phyloP scores from a whole-genome alignment of 805 yeast species.

The Kodamaea leandrae region DNA sequence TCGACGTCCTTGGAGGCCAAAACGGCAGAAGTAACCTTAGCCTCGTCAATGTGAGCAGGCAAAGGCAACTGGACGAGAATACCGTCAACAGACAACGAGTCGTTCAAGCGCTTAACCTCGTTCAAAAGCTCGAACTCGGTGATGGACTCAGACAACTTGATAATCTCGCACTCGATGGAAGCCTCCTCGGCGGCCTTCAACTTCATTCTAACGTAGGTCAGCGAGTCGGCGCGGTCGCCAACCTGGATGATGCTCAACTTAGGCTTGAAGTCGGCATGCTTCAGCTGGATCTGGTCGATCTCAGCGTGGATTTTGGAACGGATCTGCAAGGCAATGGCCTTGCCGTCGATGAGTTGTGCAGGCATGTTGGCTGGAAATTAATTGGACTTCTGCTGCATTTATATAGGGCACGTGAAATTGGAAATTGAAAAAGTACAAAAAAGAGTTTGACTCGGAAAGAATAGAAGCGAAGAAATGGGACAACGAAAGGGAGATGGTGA shows the following conservation, averaged over 20 bases:
- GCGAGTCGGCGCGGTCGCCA: slow-evolving; percentile 73
- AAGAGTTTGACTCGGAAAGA: slow-evolving; percentile 1
- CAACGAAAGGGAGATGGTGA: too few species aligned
- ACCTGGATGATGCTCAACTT: slow-evolving; percentile 70
- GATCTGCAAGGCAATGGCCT: slow-evolving; percentile 41
- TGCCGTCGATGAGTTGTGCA: slow-evolving; percentile 40
- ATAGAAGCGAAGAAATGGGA: too few species aligned
- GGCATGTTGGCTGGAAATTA: slow-evolving; percentile 21
- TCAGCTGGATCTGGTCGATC: slow-evolving; percentile 39
- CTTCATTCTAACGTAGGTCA: slow-evolving; percentile 81
- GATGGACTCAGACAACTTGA: slow-evolving; percentile 55
- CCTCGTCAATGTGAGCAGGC: slow-evolving; percentile 68
- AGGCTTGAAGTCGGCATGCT: slow-evolving; percentile 59
- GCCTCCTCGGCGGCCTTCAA: slow-evolving; percentile 73
- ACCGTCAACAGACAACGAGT: slow-evolving; percentile 63
- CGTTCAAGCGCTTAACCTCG: slow-evolving; percentile 55
- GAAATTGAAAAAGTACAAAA: neutral
- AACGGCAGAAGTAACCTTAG: slow-evolving; percentile 65
- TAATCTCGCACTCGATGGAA: slow-evolving; percentile 57
- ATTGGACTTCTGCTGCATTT: neutral
- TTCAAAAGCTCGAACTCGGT: slow-evolving; percentile 55
- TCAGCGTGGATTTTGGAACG: slow-evolving; percentile 39
- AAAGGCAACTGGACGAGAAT: slow-evolving; percentile 74
- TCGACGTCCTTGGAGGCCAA: slow-evolving; percentile 72
- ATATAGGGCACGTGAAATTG: slow-evolving; percentile 4